Evolutionary conservation across 2,329 filamentous ascomycete species (phyloP).

Genomic region (Arthrocladium fulminans): DNA sequence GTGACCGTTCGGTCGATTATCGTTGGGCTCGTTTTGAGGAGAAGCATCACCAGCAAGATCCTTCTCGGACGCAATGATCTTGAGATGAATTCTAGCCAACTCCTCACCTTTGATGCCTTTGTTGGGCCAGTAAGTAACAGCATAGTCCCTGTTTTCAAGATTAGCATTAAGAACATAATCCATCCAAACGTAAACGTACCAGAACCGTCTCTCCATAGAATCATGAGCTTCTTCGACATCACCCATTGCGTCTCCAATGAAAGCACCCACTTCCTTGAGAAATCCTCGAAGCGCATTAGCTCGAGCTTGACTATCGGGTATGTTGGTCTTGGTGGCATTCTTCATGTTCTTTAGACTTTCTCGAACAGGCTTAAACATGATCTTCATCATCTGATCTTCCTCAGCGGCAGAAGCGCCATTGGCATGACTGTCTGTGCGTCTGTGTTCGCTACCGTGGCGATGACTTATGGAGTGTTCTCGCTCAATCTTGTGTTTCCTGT

Average conservation of each 20-base stretch:
- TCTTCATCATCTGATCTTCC: constrained; percentile 34
- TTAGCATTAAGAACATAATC: constrained; percentile 22
- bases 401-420: constrained; percentile 28
- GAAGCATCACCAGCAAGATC: constrained; percentile 21
- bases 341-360: constrained; percentile 37
- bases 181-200: constrained; percentile 28
- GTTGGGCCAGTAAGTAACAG: constrained; percentile 40
- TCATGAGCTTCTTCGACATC: constrained; percentile 33
- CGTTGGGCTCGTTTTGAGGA: constrained; percentile 20
- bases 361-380: constrained; percentile 40
- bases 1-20: constrained; percentile 19
- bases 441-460: constrained; percentile 21
- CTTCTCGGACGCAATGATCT: constrained; percentile 23
- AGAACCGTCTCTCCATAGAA: constrained; percentile 36
- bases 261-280: constrained; percentile 38
- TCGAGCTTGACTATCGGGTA: constrained; percentile 36
- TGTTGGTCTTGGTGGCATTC: constrained; percentile 37
- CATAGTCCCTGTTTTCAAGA: constrained; percentile 32
- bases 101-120: constrained; percentile 29
- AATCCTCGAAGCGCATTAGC: constrained; percentile 36
- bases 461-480: constrained; percentile 15
- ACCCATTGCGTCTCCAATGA: constrained; percentile 30
- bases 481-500: constrained; percentile 17
- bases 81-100: constrained; percentile 21
- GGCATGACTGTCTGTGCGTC: constrained; percentile 28